Base-by-base conservation (phyloP, 352 stramenopile genomes). In the Pythium brachiatum region DNA sequence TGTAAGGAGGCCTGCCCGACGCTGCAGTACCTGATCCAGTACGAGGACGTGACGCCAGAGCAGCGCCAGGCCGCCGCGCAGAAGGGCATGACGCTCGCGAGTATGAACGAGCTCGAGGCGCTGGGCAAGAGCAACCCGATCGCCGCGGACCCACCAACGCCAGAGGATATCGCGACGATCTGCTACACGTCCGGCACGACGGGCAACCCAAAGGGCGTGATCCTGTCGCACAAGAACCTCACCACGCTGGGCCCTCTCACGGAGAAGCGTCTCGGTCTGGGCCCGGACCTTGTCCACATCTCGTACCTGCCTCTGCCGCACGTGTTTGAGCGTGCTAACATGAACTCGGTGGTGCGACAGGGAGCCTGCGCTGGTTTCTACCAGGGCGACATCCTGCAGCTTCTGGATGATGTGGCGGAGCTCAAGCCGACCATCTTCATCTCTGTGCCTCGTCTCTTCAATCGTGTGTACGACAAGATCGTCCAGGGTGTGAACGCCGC, bases 401-500 rank as follows among this genome's bases (percentile, higher is more conserved):
- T 99, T 4, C 86, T 99, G 73, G 93, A 98, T 59, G 96, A 99
- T 70, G 64, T 98, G 44, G 78, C 90, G n/a, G 92, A 85, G 51
- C 88, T 98, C 60, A 76, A 83, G 41, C 96, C 96, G 0, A 98
- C 96, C 20, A 62, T 98, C 0, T 97, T 99, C 66, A 78, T 92
- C 12, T 93, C 88, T 0, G 96, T 98, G 38, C 97, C 97, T 1
- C 87, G 97, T 21, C 83, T 99, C 20, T 85, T 98, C 56, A 98
- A 99, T 69, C 97, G 97, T 65, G 95, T 99, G 55, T 92, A 99
- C 75, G 95, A 99, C 84, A 98, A 98, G 73, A 90, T 98, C 66
- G 79, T 79, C n/a, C 75, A 89, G 43, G 81, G 79, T 8, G 88
- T 96, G 9, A 76, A 68, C 15, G 62, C 73, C 29, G 76, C 80